Evolutionary conservation across 2,329 filamentous ascomycete genomes (phyloP).

Genomic region (Exophiala viscosa): DNA sequence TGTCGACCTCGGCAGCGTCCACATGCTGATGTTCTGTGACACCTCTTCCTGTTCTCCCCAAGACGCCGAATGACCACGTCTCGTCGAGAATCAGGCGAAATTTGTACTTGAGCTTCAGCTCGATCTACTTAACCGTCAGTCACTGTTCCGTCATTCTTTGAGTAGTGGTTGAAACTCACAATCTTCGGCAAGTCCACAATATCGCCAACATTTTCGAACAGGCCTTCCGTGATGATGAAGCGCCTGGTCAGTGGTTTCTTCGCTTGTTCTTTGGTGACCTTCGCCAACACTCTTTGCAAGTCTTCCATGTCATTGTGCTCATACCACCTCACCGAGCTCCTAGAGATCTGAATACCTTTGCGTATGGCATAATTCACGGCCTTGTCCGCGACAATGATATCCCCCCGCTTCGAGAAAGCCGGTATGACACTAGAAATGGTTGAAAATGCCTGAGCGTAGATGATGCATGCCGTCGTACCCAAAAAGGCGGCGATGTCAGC

Average conservation of each 20-base stretch:
- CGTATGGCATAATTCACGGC: slow-evolving; percentile 91
- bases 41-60: slow-evolving; percentile 85
- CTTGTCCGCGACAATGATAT: slow-evolving; percentile 93
- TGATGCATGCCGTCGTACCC: slow-evolving; percentile 82
- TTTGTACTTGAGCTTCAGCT: slow-evolving; percentile 93
- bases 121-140: slow-evolving; percentile 54
- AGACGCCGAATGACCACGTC: slow-evolving; percentile 93
- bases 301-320: slow-evolving; percentile 96
- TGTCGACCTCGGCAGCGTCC: slow-evolving; percentile 87
- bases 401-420: slow-evolving; percentile 92
- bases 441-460: slow-evolving; percentile 94
- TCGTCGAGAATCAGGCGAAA: slow-evolving; percentile 97
- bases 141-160: background rate
- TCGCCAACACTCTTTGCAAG: slow-evolving; percentile 77
- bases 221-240: slow-evolving; percentile 92
- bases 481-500: slow-evolving; percentile 87
- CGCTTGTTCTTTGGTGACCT: slow-evolving; percentile 81
- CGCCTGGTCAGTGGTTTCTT: slow-evolving; percentile 84
- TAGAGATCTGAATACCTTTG: slow-evolving; percentile 87
- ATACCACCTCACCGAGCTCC: slow-evolving; percentile 89
- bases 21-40: slow-evolving; percentile 96
- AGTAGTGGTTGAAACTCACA: slow-evolving; percentile 47
- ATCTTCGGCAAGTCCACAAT: slow-evolving; percentile 79
- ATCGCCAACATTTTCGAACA: slow-evolving; percentile 90
- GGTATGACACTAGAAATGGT: slow-evolving; percentile 97